phyloP scores from a whole-genome alignment of 1,284 basidiomycete species.

The Leccinum griseonigrum region DNA sequence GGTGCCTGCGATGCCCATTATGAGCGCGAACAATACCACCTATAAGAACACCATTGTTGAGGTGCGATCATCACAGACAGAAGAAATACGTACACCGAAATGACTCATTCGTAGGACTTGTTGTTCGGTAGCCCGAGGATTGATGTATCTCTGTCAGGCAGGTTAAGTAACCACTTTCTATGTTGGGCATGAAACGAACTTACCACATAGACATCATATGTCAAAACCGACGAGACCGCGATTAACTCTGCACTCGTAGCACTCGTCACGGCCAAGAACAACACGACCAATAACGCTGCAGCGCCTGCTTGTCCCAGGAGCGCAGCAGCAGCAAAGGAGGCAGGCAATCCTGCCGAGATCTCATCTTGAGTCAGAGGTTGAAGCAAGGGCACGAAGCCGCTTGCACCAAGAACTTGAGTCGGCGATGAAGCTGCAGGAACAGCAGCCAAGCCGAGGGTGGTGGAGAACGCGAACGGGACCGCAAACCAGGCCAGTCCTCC shows the following conservation, averaged over 20 bases:
- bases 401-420: slow-evolving; percentile 18
- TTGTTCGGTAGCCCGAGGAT: slow-evolving; percentile 56
- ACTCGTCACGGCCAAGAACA: slow-evolving; percentile 84
- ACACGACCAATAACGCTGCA: slow-evolving; percentile 63
- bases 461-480: slow-evolving; percentile 79
- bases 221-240: slow-evolving; percentile 78
- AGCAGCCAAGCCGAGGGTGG: slow-evolving; percentile 80
- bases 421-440: slow-evolving; percentile 35
- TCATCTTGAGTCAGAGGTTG: slow-evolving; percentile 54
- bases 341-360: slow-evolving; percentile 82
- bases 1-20: slow-evolving; percentile 80
- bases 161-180: background rate
- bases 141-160: slow-evolving; percentile 49
- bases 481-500: slow-evolving; percentile 89
- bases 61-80: slow-evolving; percentile 25
- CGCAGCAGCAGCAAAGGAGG: slow-evolving; percentile 76
- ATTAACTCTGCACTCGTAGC: slow-evolving; percentile 89
- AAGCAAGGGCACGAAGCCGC: slow-evolving; percentile 67
- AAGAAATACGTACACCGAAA: slow-evolving; percentile 46
- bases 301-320: slow-evolving; percentile 78
- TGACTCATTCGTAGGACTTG: slow-evolving; percentile 59
- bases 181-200: slow-evolving; percentile 1
- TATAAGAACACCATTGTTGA: slow-evolving; percentile 37
- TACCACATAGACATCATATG: slow-evolving; percentile 80
- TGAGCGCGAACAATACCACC: slow-evolving; percentile 71